Conservation (phyloP, 768 basidiomycete genomes). For the Cytidiella melzeri region DNA sequence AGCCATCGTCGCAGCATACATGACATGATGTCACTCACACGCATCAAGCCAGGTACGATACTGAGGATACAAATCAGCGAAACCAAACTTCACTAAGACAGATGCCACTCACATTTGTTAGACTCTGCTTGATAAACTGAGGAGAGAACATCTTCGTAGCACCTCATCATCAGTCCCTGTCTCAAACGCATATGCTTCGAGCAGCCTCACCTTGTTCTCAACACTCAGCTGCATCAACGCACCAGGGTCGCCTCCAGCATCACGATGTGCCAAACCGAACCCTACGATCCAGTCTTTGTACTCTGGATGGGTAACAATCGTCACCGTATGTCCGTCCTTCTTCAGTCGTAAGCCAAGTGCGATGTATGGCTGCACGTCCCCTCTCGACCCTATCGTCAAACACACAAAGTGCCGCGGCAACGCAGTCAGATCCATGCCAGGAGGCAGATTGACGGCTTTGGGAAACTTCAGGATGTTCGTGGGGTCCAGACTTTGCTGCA, state of each 20-base stretch:
- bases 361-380: constrained; percentile 47
- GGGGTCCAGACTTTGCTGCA: constrained; percentile 25
- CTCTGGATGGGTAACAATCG: constrained; percentile 43
- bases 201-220: constrained; percentile 34
- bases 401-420: constrained; percentile 50
- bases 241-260: constrained; percentile 64
- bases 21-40: constrained; percentile 33
- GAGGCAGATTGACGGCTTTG: constrained; percentile 44
- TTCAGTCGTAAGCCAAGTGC: constrained; percentile 36
- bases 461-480: constrained; percentile 29
- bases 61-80: constrained; percentile 20
- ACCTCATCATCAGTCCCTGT: neutral
- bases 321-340: constrained; percentile 37
- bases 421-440: constrained; percentile 24
- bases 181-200: neutral
- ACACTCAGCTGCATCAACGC: constrained; percentile 59
- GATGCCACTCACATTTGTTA: constrained; percentile 38
- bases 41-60: constrained; percentile 65
- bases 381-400: constrained; percentile 59
- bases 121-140: constrained; percentile 60
- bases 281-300: constrained; percentile 52
- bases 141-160: constrained; percentile 58
- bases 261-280: constrained; percentile 53
- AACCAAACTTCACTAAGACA: neutral
- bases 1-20: neutral